A percentile compares a stretch with the other conserved stretches of the same genome.
Evolutionary conservation across 768 basidiomycete genomes (phyloP).

Genomic region (Tricholoma terreum): DNA sequence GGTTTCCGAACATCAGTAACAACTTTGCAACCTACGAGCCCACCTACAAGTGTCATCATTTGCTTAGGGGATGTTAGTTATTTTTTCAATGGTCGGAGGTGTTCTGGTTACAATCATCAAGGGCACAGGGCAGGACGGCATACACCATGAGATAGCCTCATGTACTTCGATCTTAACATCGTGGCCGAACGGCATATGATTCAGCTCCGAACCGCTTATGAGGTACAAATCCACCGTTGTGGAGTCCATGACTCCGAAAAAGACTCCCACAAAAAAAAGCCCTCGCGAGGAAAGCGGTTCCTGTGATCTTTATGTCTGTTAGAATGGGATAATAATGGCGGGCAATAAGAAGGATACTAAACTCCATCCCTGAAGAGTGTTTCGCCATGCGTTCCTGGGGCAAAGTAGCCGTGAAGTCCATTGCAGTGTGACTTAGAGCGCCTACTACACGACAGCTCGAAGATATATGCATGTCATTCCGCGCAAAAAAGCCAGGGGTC

Average conservation of each 20-base stretch:
- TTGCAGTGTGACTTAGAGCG: too few species aligned
- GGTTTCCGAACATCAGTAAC: background rate
- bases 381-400: too few species aligned
- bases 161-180: background rate
- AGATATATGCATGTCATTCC: too few species aligned
- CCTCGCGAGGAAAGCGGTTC: slow-evolving; percentile 40
- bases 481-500: too few species aligned
- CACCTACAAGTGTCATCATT: background rate
- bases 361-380: too few species aligned
- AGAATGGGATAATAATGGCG: too few species aligned
- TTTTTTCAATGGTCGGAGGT: background rate
- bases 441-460: too few species aligned
- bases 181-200: background rate
- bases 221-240: background rate
- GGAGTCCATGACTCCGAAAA: slow-evolving; percentile 22
- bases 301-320: slow-evolving; percentile 44
- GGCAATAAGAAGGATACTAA: too few species aligned
- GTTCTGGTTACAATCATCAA: background rate
- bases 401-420: too few species aligned
- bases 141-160: background rate
- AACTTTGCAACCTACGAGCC: background rate
- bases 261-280: slow-evolving; percentile 45
- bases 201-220: too few species aligned
- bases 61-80: background rate
- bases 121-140: background rate